Conservation (phyloP, 768 basidiomycete species). For the Termitomyces sp. region DNA sequence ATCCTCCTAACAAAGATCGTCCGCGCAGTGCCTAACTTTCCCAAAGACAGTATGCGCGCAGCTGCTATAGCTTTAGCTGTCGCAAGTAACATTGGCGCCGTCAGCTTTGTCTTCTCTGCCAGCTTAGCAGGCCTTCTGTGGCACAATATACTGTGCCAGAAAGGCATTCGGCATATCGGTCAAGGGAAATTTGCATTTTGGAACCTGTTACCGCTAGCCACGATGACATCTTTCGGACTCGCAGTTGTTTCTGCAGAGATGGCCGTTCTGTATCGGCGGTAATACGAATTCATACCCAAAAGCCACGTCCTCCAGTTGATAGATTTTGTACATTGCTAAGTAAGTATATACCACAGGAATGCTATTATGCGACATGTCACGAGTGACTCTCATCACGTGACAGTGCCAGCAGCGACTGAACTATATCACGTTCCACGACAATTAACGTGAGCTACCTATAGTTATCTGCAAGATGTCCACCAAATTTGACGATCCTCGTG, state of each 20-base stretch:
- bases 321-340: not conserved
- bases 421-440: not conserved
- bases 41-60: slow-evolving; percentile 35
- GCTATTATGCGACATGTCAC: not conserved
- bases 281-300: not conserved
- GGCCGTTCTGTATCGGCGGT: slow-evolving; percentile 40
- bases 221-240: slow-evolving; percentile 64
- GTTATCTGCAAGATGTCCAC: slow-evolving; percentile 20
- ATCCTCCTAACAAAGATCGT: slow-evolving; percentile 85
- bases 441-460: not conserved
- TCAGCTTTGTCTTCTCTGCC: slow-evolving; percentile 85
- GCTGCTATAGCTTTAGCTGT: slow-evolving; percentile 77
- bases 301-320: not conserved
- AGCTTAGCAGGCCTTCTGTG: slow-evolving; percentile 91
- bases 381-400: not conserved
- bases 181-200: slow-evolving; percentile 65
- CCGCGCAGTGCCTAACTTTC: slow-evolving; percentile 39
- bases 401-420: not conserved
- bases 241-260: slow-evolving; percentile 77
- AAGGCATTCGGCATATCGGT: slow-evolving; percentile 52
- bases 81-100: slow-evolving; percentile 90
- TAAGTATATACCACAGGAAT: not conserved
- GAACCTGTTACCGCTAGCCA: slow-evolving; percentile 62
- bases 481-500: slow-evolving; percentile 59
- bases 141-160: slow-evolving; percentile 68